A percentile compares a stretch with the other conserved stretches of the same genome.
phyloP scores from a whole-genome alignment of 2,329 filamentous ascomycete genomes.

The Phyllachora maydis region DNA sequence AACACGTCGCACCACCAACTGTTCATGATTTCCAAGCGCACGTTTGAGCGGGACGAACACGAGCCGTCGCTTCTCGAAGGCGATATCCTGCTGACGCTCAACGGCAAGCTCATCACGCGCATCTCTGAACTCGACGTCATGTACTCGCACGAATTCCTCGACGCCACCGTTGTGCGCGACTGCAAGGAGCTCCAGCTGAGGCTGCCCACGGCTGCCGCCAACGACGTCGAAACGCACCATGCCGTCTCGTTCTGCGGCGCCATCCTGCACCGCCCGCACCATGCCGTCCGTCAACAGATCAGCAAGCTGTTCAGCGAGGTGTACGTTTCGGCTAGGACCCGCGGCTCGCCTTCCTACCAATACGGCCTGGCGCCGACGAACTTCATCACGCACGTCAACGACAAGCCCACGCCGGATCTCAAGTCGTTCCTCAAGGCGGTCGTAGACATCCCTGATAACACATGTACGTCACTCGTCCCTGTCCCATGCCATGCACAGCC shows the following conservation, averaged over 20 bases:
- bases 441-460: conserved; percentile 81
- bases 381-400: conserved; percentile 93
- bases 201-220: conserved; percentile 69
- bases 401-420: conserved; percentile 63
- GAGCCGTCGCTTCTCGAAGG: conserved; percentile 54
- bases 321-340: conserved; percentile 74
- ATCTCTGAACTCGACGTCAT: conserved; percentile 89
- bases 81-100: conserved; percentile 79
- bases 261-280: conserved; percentile 79
- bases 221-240: conserved; percentile 80
- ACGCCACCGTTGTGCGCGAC: conserved; percentile 72
- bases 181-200: conserved; percentile 58
- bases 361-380: conserved; percentile 91
- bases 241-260: conserved; percentile 92
- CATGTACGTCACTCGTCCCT: conserved; percentile 38
- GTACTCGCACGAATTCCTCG: conserved; percentile 72
- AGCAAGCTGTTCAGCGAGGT: conserved; percentile 91
- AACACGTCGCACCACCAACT: conserved; percentile 89
- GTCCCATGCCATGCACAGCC: too few species aligned
- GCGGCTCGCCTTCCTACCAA: conserved; percentile 69
- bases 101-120: conserved; percentile 79
- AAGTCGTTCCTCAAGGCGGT: conserved; percentile 64
- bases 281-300: conserved; percentile 93
- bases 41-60: conserved; percentile 30
- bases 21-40: conserved; percentile 86